A percentile compares a stretch with the other conserved stretches of the same genome.
These are phyloP conservation scores for Haberlea rhodopensis DNA, from an alignment of 257 asterid species.

Conservation along the genomic window DNA sequence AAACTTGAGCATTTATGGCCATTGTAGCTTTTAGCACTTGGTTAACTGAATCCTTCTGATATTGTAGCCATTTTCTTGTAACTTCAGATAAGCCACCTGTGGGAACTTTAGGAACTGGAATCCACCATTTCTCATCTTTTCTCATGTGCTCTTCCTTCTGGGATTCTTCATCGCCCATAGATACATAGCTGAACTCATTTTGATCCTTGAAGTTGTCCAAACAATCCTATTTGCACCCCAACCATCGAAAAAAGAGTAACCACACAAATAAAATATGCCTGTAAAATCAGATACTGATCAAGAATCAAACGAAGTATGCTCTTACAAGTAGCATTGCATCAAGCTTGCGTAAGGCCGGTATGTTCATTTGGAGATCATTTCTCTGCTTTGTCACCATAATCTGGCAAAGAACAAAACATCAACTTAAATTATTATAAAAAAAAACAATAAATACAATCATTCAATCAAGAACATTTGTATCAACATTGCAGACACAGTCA, in stretches of 20 bases:
- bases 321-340: conserved; percentile 77
- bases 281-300: neutral
- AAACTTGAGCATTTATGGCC: conserved; percentile 83
- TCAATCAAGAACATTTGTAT: neutral
- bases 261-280: neutral
- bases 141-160: conserved; percentile 51
- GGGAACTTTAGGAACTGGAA: conserved; percentile 79
- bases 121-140: conserved; percentile 83
- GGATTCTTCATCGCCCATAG: conserved; percentile 65
- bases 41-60: conserved; percentile 69
- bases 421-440: no score
- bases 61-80: conserved; percentile 48
- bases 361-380: conserved; percentile 56
- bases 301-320: neutral
- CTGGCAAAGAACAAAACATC: conserved; percentile 31
- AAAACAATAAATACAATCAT: no score
- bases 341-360: conserved; percentile 80
- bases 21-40: conserved; percentile 86
- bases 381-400: conserved; percentile 83
- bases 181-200: conserved; percentile 70
- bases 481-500: neutral
- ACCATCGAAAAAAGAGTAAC: neutral
- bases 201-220: conserved; percentile 56
- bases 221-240: conserved; percentile 38
- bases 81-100: conserved; percentile 64